Conservation (phyloP, 2,329 filamentous ascomycete genomes). For the Trichothecium roseum region DNA sequence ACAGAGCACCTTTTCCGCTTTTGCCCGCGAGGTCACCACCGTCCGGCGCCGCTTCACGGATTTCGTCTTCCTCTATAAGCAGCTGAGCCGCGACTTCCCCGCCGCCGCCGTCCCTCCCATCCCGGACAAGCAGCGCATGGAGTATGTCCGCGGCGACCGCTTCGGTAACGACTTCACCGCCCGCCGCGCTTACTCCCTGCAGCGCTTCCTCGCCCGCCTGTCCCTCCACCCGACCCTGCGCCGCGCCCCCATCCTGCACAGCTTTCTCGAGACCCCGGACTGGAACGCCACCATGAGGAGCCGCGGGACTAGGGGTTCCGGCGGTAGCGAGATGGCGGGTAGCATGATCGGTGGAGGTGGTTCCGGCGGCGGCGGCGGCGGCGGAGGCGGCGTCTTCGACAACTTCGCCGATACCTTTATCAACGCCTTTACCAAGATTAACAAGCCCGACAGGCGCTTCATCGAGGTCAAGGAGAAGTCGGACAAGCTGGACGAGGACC, state of each 20-base stretch:
- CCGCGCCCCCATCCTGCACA: conserved; percentile 69
- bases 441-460: conserved; percentile 91
- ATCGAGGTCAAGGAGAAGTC: conserved; percentile 87
- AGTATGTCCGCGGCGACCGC: conserved; percentile 91
- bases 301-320: conserved; percentile 56
- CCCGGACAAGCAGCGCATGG: conserved; percentile 98
- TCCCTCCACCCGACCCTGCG: conserved; percentile 83
- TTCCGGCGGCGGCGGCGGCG: conserved; percentile 39
- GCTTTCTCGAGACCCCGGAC: conserved; percentile 84
- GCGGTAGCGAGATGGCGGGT: conserved; percentile 23
- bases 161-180: conserved; percentile 90
- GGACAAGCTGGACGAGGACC: conserved; percentile 88
- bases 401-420: conserved; percentile 93
- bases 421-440: conserved; percentile 92
- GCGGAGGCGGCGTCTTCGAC: conserved; percentile 70
- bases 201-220: conserved; percentile 80
- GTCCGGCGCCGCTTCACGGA: conserved; percentile 93
- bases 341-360: conserved; percentile 17
- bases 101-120: conserved; percentile 88
- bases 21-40: conserved; percentile 68
- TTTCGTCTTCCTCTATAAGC: conserved; percentile 93
- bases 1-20: conserved; percentile 88
- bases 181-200: conserved; percentile 78
- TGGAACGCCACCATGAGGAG: conserved; percentile 95
- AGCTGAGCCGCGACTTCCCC: conserved; percentile 76